Evolutionary conservation across 169 alveolate species (phyloP), one percentile per base, ranked within the genome.

Genomic region (Babesia bovis): DNA sequence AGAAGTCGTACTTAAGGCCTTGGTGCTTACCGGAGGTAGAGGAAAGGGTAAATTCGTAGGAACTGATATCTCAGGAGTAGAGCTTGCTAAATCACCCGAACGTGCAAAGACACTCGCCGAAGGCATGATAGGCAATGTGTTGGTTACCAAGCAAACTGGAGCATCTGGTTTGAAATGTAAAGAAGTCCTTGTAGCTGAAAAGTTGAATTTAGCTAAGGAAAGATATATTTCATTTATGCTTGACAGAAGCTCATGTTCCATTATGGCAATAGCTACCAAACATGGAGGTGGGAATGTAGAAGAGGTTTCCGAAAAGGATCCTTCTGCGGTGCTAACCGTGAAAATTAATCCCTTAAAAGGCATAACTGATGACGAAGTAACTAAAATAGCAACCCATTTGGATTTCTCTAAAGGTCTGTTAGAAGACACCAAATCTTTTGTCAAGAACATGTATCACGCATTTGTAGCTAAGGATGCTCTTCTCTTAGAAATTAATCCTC

Each of bases 401-500:
- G 91, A 81, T 32, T 87, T 91, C 56, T 82, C 86, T 36, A 61
- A 59, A 52, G 71, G 82, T 2, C 63, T 81, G 44, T 30, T 38
- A 25, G 85, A 79, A 30, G 82, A 86, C 13, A 91, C 88, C 19
- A 68, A 61, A 47, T 68, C 52, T 52, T 21, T 77, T n/a, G 81
- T 89, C 44, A 25, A 58, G 28, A 63, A 57, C 56, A 58, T 95
- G 38, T 95, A 90, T 67, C 63, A 88, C 42, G 76, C 93, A 68
- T 95, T 97, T 85, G 75, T 83, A 30, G 87, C 90, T 70, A 85
- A 84, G 47, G 99, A 97, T 85, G 92, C 97, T 53, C 90, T 96
- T 19, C 76, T 94, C 83, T 63, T 97, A 30, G 99, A 97, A 86
- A 93, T 97, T 55, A 97, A 97, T 82, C 99, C 99, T 15, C 59